Evolutionary conservation across 441 rosid genomes (phyloP).

Genomic region (Viola pubescens): DNA sequence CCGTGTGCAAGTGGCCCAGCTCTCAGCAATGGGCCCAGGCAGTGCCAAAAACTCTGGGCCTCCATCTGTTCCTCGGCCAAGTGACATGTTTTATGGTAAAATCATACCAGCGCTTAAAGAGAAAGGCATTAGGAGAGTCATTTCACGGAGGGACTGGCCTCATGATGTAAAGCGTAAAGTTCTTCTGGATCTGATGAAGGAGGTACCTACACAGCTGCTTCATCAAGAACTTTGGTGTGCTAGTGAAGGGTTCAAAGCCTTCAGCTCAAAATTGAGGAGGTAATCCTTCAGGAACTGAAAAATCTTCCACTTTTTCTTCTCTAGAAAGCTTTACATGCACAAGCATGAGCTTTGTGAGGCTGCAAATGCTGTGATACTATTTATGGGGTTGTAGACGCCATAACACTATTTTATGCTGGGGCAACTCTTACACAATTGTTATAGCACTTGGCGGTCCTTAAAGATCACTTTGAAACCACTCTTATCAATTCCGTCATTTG

Average conservation of each 20-base stretch:
- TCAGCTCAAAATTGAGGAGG: slow-evolving; percentile 86
- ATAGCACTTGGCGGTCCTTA: too few relatives aligned
- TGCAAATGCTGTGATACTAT: too few relatives aligned
- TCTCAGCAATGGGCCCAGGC: slow-evolving; percentile 49
- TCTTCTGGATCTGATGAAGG: slow-evolving; percentile 92
- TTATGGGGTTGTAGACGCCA: too few relatives aligned
- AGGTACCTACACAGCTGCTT: slow-evolving; percentile 88
- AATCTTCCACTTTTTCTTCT: too few relatives aligned
- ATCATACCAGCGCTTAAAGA: slow-evolving; percentile 99
- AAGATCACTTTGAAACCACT: too few relatives aligned
- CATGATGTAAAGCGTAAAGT: slow-evolving; percentile 98
- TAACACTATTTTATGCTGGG: too few relatives aligned
- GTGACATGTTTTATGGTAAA: slow-evolving; percentile 99
- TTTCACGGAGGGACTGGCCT: slow-evolving; percentile 99
- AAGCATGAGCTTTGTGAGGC: too few relatives aligned
- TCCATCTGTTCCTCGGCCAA: slow-evolving; percentile 89
- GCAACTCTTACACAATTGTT: too few relatives aligned
- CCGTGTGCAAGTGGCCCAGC: slow-evolving; percentile 74
- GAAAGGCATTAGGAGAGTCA: slow-evolving; percentile 92
- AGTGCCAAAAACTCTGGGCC: slow-evolving; percentile 52
- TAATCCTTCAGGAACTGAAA: slow-evolving; percentile 12
- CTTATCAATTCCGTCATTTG: too few relatives aligned
- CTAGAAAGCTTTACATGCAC: too few relatives aligned
- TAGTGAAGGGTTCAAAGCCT: slow-evolving; percentile 96
- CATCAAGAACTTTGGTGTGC: slow-evolving; percentile 98